These are phyloP conservation scores for Periconia digitata DNA, from an alignment of 2,329 filamentous ascomycete genomes.

Conservation along the genomic window DNA sequence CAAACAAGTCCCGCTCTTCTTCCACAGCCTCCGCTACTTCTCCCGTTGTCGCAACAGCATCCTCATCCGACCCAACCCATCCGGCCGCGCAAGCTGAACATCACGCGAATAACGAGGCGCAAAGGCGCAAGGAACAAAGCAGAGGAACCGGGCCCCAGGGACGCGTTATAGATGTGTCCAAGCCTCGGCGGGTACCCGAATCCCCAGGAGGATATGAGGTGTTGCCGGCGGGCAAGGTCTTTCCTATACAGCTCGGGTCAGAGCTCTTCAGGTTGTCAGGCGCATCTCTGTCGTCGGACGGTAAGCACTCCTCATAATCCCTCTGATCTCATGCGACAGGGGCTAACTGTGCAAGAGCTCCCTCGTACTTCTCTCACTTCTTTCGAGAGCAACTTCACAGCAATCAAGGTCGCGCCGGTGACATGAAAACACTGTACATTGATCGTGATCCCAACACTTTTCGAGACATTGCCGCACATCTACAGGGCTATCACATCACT, in stretches of 20 bases:
- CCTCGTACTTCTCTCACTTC: slow-evolving; percentile 94
- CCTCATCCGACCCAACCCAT: slow-evolving; percentile 21
- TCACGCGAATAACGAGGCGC: slow-evolving; percentile 18
- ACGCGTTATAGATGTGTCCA: slow-evolving; percentile 37
- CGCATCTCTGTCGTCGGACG: slow-evolving; percentile 71
- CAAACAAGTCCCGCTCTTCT: slow-evolving; percentile 35
- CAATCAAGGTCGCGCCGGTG: slow-evolving; percentile 60
- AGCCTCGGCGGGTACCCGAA: slow-evolving; percentile 31
- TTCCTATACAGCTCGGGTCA: slow-evolving; percentile 70
- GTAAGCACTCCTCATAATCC: slow-evolving; percentile 48
- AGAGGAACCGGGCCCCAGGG: slow-evolving; percentile 39
- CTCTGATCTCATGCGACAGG: slow-evolving; percentile 2
- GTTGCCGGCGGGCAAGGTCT: slow-evolving; percentile 70
- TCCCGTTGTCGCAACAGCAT: slow-evolving; percentile 15
- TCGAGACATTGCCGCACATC: slow-evolving; percentile 81
- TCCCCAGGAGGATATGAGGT: slow-evolving; percentile 40
- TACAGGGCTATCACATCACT: slow-evolving; percentile 85
- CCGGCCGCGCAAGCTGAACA: slow-evolving; percentile 15
- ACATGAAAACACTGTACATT: slow-evolving; percentile 84
- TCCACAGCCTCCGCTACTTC: slow-evolving; percentile 32
- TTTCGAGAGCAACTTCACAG: slow-evolving; percentile 78
- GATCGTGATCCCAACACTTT: slow-evolving; percentile 91
- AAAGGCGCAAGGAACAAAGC: slow-evolving; percentile 25
- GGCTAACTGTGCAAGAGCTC: slow-evolving; percentile 67
- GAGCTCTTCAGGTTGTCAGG: slow-evolving; percentile 70